phyloP scores from a whole-genome alignment of 306 rosid species.

The Oemleria cerasiformis region DNA sequence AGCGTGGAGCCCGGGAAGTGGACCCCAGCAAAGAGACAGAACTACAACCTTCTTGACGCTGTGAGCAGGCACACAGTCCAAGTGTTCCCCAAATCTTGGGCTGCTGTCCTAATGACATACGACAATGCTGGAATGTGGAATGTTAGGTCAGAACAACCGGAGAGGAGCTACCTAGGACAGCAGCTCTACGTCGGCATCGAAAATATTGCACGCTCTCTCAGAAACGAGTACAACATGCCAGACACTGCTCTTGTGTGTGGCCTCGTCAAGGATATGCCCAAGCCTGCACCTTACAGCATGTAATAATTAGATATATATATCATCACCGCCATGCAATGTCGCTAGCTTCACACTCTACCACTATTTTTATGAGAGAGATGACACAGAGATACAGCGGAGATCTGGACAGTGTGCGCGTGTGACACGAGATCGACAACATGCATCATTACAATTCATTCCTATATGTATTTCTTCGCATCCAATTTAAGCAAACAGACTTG shows the following conservation, averaged over 20 bases:
- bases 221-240: constrained; percentile 68
- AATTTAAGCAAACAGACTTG: constrained; percentile 9
- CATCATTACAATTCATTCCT: neutral
- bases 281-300: constrained; percentile 33
- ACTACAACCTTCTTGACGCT: constrained; percentile 67
- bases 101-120: constrained; percentile 51
- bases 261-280: constrained; percentile 36
- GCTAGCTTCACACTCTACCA: constrained; percentile 13
- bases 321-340: constrained; percentile 2
- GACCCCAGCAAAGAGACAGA: constrained; percentile 52
- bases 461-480: constrained; percentile 13
- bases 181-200: constrained; percentile 52
- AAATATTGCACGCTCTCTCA: constrained; percentile 43
- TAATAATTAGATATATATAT: too few species aligned
- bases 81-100: constrained; percentile 71
- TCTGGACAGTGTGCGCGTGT: neutral
- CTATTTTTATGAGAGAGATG: too few species aligned
- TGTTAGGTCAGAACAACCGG: constrained; percentile 51
- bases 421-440: neutral
- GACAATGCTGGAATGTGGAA: constrained; percentile 75
- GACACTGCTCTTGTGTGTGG: constrained; percentile 41
- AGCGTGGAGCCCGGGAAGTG: constrained; percentile 78
- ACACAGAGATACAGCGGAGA: neutral
- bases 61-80: constrained; percentile 74
- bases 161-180: constrained; percentile 65